Base-by-base conservation (phyloP, 108 stramenopile species). In the Pseudonitzschia pungens region DNA sequence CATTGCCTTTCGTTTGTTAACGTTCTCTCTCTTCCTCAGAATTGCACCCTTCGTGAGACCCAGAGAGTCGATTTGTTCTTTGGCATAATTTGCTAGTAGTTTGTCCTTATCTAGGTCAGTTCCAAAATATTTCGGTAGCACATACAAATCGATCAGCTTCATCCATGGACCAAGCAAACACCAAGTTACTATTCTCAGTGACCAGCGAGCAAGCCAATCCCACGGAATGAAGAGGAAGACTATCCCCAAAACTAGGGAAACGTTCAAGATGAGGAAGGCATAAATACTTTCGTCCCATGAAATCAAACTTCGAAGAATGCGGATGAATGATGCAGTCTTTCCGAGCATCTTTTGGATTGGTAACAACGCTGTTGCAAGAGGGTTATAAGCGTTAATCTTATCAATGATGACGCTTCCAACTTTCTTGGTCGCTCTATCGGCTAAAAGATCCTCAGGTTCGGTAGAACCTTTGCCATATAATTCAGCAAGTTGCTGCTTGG, bases 121-220 rank as follows among this genome's bases (percentile, higher is more conserved):
- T 0, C 58, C 31, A 36, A n/a, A 41, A 28, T 76, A 32, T 60
- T 69, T 74, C 21, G 74, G 68, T 32, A 84, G 58, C 26, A 77
- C 55, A 63, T 28, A 77, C 6, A 81, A 64, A 60, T 93, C 92
- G 26, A 85, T 66, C 22, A 86, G 65, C 65, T 84, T 92, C 90
- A 92, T 92, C 90, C 88, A 92, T 27, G 74, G 91, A 52, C 91
- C 91, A 69, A 92, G 79, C 12, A 78, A 62, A 18, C 68, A 54
- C 85, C 86, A 89, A 5, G 84, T 77, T 27, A 76, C 24, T 56
- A 88, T 69, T 62, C 85, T 80, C n/a, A 78, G 28, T 18, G 71
- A 70, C 84, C 85, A 91, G 33, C 68, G 78, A 32, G 86, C 21
- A 18, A 91, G 16, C 45, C 81, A 86, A 24, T 71, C 56, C 86